These are phyloP conservation scores for Podospora pseudocomata DNA, from an alignment of 495 filamentous ascomycete genomes.

Conservation along the genomic window DNA sequence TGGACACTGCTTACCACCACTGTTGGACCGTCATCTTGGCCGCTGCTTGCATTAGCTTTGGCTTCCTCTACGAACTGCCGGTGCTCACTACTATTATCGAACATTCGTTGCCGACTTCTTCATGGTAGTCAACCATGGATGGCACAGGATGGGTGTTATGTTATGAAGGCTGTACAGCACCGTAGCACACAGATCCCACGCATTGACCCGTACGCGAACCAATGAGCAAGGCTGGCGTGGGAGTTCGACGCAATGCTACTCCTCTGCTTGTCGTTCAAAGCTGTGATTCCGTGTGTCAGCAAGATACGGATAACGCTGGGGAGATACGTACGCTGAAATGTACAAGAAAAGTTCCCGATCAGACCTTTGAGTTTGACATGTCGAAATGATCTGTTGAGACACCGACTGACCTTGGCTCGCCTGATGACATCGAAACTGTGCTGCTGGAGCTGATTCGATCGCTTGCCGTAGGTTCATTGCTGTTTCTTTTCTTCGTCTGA, in stretches of 20 bases:
- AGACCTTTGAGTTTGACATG: neutral
- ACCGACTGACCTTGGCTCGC: neutral
- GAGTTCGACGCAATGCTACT: neutral
- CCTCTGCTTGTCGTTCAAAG: neutral
- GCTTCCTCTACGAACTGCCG: neutral
- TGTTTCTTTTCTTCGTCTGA: neutral
- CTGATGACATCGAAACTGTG: neutral
- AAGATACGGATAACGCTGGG: neutral
- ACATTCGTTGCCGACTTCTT: neutral
- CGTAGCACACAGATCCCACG: neutral
- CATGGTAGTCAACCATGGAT: neutral
- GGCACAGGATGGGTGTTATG: neutral
- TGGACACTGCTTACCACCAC: neutral
- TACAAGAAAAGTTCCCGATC: neutral
- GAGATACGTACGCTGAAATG: neutral
- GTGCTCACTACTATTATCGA: neutral
- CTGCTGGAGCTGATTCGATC: neutral
- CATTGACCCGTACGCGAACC: neutral
- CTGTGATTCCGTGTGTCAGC: neutral
- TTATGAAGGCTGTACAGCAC: neutral
- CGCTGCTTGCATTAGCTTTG: neutral
- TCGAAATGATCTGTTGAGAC: neutral
- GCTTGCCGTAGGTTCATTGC: neutral
- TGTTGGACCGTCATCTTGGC: neutral
- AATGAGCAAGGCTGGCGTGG: neutral